phyloP scores from a whole-genome alignment of 257 asterid genomes.

The Solanum chmielewskii region DNA sequence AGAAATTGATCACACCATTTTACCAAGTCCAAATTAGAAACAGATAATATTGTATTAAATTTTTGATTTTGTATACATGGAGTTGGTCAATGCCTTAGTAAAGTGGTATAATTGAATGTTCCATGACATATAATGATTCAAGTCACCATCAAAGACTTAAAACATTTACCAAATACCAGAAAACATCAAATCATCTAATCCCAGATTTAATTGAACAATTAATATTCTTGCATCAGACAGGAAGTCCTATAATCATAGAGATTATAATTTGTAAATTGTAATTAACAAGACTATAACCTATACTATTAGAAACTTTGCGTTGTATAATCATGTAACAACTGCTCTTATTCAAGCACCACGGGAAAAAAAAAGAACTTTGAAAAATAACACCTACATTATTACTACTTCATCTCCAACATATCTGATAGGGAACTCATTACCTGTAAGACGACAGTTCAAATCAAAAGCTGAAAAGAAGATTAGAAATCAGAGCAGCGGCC shows the following conservation, averaged over 20 bases:
- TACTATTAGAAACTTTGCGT: not conserved
- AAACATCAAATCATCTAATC: not conserved
- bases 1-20: not conserved
- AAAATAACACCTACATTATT: not conserved
- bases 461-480: not conserved
- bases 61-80: not conserved
- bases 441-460: not conserved
- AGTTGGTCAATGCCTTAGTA: not conserved
- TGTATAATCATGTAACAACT: not conserved
- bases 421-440: not conserved
- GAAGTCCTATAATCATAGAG: not conserved
- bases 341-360: not conserved
- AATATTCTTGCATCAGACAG: too few relatives aligned
- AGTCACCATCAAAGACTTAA: not conserved
- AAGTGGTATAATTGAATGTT: not conserved
- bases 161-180: not conserved
- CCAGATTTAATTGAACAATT: not conserved
- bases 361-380: not conserved
- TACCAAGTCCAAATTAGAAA: not conserved
- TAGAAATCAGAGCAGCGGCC: slow-evolving; percentile 88
- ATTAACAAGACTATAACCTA: not conserved
- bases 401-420: not conserved
- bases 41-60: not conserved
- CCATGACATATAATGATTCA: not conserved
- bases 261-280: not conserved